Evolutionary conservation across 352 stramenopile genomes (phyloP).

Genomic region (Globisporangium abappressorium): DNA sequence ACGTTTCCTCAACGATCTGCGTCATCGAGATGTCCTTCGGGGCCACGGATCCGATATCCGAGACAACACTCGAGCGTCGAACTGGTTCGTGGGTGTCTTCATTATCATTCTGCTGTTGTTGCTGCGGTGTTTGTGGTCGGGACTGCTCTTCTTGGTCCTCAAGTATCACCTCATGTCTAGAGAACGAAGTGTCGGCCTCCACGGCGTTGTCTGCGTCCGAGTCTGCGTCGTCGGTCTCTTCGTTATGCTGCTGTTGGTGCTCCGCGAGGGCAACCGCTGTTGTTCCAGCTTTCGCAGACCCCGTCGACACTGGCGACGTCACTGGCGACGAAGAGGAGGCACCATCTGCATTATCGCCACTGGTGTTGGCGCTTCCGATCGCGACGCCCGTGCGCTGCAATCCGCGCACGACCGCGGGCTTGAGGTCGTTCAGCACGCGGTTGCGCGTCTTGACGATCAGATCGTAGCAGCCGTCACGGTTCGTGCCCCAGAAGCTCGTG

Average conservation of each 20-base stretch:
- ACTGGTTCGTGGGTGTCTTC: constrained; percentile 12
- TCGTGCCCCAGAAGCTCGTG: constrained; percentile 83
- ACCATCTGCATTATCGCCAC: not conserved
- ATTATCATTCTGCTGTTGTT: not conserved
- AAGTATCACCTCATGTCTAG: not conserved
- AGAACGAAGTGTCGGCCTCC: not conserved
- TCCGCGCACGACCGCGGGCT: constrained; percentile 1
- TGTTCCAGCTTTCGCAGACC: not conserved
- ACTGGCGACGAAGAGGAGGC: not conserved
- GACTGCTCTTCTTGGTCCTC: not conserved
- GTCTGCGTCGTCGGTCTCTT: constrained; percentile 12
- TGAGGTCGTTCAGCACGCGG: constrained; percentile 31
- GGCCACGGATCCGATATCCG: constrained; percentile 52
- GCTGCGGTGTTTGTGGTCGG: not conserved
- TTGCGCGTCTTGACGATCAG: constrained; percentile 68
- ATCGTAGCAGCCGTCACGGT: constrained; percentile 77
- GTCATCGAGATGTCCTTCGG: constrained; percentile 79
- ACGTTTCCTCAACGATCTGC: constrained; percentile 53
- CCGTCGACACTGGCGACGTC: not conserved
- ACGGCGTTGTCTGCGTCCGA: constrained; percentile 6
- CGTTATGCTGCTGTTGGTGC: not conserved
- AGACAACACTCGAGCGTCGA: constrained; percentile 45
- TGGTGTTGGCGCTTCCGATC: not conserved
- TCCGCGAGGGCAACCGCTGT: not conserved
- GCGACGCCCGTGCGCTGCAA: not conserved